phyloP scores from a whole-genome alignment of 352 stramenopile species.

The Phytopythium chamaehyphon region DNA sequence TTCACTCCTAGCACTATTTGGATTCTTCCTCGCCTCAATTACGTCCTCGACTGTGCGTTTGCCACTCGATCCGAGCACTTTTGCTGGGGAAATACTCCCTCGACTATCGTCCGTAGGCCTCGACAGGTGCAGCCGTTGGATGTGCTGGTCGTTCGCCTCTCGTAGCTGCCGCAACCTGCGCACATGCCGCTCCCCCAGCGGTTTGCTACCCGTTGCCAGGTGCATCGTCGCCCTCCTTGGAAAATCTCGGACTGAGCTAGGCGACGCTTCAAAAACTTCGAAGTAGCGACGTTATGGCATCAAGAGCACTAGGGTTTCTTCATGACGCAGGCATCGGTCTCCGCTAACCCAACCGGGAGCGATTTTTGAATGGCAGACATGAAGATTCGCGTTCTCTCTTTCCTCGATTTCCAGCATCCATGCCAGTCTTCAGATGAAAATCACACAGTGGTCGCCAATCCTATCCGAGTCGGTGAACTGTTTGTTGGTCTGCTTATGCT shows the following conservation, averaged over 20 bases:
- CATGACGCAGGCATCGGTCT: no score
- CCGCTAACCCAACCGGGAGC: no score
- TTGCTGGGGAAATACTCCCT: neutral
- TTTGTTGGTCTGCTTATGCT: no score
- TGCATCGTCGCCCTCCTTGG: constrained; percentile 13
- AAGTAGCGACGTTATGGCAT: no score
- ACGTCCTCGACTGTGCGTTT: constrained; percentile 42
- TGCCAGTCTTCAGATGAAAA: no score
- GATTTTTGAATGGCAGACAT: no score
- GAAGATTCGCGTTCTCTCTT: no score
- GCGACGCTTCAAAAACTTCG: neutral
- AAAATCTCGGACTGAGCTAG: no score
- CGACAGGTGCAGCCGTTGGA: constrained; percentile 30
- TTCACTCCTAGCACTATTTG: neutral
- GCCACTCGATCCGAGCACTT: constrained; percentile 2
- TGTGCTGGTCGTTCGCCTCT: constrained; percentile 22
- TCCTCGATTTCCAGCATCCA: no score
- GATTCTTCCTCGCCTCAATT: constrained; percentile 24
- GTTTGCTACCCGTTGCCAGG: constrained; percentile 11
- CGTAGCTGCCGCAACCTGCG: constrained; percentile 42
- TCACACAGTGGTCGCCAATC: no score
- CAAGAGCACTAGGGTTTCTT: no score
- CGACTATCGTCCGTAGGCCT: neutral
- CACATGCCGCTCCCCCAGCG: constrained; percentile 47
- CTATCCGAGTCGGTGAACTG: no score